Evolutionary conservation across 176 grass and related monocot species (phyloP), one percentile per base, ranked within the genome.

Genomic region (Triticum turgidum): DNA sequence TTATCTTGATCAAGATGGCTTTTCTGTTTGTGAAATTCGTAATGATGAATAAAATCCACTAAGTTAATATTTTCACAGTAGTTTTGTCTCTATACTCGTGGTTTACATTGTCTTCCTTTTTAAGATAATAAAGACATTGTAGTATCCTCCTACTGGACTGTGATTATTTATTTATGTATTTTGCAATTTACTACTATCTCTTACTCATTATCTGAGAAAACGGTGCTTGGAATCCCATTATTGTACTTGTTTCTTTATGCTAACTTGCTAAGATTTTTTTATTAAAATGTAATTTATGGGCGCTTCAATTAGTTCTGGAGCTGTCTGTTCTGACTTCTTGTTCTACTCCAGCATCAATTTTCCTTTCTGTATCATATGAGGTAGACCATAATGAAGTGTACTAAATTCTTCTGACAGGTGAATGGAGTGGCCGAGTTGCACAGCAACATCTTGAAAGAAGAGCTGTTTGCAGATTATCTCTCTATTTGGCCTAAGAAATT

Each of bases 401-500:
- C 80, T 83, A 66, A 86, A 68, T 81, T 88, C 63, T 81, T 90
- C 11, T 76, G 11, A 76, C 73, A 98, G 95, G 95, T 98, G 58
- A 92, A 95, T 88, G 93, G 93, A 89, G 91, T 96, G 78, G 91
- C 94, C 11, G 88, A 93, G 79, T 84, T 96, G 38, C 94, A 96
- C 85, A 96, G 91, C 76, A 92, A 94, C 76, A 93, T 96, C 47
- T 87, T 96, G 87, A 96, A 96, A 77, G 5, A 86, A 79, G 91
- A 93, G 62, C 78, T 96, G 49, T 96, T 96, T 82, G 84, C 85
- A 69, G 89, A 93, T 58, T 93, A 84, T 80, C 25, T 89, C 29
- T 91, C 91, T 41, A 81, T 96, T 77, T 96, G 91, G 91, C 94
- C 94, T 25, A 82, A 37, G 6, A 93, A 93, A 81, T 93, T 96